Evolutionary conservation across 1,284 basidiomycete genomes (phyloP).

Genomic region (Marasmius fiardii): DNA sequence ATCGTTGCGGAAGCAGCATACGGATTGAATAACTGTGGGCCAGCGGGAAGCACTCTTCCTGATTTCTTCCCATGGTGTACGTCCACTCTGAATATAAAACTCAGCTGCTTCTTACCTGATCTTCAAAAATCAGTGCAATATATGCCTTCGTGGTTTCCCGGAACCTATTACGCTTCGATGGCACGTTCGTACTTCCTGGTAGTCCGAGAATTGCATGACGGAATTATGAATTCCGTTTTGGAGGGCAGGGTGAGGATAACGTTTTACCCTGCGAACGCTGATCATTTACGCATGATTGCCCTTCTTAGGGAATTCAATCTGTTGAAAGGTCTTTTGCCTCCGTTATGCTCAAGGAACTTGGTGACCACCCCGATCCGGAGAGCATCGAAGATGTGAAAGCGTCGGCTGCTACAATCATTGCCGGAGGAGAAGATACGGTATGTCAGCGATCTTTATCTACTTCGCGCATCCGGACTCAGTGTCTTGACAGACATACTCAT

Average conservation of each 20-base stretch:
- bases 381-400: not conserved
- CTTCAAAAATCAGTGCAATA: constrained; percentile 15
- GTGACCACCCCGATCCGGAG: not conserved
- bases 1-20: constrained; percentile 12
- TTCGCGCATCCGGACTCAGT: not conserved
- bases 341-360: not conserved
- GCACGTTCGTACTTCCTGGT: constrained; percentile 9
- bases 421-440: not conserved
- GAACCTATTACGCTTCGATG: constrained; percentile 18
- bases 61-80: constrained; percentile 21
- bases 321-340: not conserved
- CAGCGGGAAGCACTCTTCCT: constrained; percentile 17
- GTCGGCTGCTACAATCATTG: not conserved
- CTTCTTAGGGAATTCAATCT: too few relatives aligned
- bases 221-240: constrained; percentile 11
- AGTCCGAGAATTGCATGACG: constrained; percentile 9
- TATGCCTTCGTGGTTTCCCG: constrained; percentile 25
- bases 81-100: not conserved
- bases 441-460: not conserved
- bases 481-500: not conserved
- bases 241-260: constrained; percentile 16
- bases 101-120: not conserved
- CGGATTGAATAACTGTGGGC: constrained; percentile 15
- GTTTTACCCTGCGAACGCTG: too few relatives aligned
- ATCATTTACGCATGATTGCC: too few relatives aligned